Conservation (phyloP, 2,329 filamentous ascomycete species). For the Corynespora cassiicola region DNA sequence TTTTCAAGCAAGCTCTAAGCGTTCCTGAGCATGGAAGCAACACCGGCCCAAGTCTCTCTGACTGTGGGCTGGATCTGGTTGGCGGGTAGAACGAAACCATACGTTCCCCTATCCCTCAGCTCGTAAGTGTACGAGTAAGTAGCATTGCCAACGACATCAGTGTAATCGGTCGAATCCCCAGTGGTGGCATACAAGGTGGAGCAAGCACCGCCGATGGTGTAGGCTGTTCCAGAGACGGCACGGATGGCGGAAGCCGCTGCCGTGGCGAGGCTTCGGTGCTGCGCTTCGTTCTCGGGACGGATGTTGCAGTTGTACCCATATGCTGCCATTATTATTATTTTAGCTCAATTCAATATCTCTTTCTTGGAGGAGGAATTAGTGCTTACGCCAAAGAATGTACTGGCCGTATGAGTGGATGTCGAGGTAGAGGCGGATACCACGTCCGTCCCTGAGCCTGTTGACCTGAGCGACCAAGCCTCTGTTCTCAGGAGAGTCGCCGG, state of each 20-base stretch:
- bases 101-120: conserved; percentile 54
- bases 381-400: conserved; percentile 35
- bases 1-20: too few relatives aligned
- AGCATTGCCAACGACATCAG: conserved; percentile 48
- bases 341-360: background rate
- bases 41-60: conserved; percentile 55
- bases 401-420: conserved; percentile 66
- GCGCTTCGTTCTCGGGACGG: conserved; percentile 54
- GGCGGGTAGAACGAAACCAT: conserved; percentile 57
- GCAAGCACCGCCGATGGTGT: conserved; percentile 59
- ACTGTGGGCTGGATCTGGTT: conserved; percentile 57
- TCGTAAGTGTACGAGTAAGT: conserved; percentile 57
- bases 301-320: conserved; percentile 66
- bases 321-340: conserved; percentile 48
- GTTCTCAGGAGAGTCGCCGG: conserved; percentile 42
- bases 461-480: conserved; percentile 52
- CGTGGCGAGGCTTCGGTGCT: conserved; percentile 58
- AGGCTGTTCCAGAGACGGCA: conserved; percentile 57
- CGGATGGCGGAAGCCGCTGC: conserved; percentile 59
- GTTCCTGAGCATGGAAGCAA: conserved; percentile 35
- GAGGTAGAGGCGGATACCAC: conserved; percentile 66
- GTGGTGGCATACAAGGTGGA: conserved; percentile 65
- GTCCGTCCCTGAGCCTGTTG: conserved; percentile 45
- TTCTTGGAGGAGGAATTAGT: background rate
- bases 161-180: conserved; percentile 53